Percentiles rank a stretch among this genome's conserved stretches.
Evolutionary conservation across 768 basidiomycete species (phyloP).

Genomic region (Hydnomerulius pinastri): DNA sequence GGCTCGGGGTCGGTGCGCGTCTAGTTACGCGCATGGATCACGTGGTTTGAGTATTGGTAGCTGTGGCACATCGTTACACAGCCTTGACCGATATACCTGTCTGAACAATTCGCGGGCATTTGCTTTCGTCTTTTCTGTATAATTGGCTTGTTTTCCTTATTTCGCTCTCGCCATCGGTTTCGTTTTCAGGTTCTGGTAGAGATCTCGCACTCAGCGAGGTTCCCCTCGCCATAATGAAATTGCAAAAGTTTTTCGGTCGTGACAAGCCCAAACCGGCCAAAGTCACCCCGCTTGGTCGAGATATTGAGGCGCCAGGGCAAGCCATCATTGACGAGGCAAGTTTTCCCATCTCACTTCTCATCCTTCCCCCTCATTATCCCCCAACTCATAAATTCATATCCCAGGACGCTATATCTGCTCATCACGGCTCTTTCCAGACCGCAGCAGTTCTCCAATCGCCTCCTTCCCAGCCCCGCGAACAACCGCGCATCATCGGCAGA

Average conservation of each 20-base stretch:
- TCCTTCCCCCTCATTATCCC: background rate
- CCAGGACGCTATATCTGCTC: slow-evolving; percentile 28
- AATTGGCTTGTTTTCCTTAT: background rate
- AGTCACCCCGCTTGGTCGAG: slow-evolving; percentile 25
- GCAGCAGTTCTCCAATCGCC: slow-evolving; percentile 4
- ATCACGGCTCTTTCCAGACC: slow-evolving; percentile 14
- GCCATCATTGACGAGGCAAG: slow-evolving; percentile 32
- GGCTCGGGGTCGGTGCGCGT: no score
- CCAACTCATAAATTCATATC: background rate
- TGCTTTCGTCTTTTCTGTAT: slow-evolving; percentile 4
- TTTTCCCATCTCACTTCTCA: background rate
- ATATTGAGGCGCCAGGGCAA: slow-evolving; percentile 18
- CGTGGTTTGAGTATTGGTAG: no score
- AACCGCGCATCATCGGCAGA: slow-evolving; percentile 34
- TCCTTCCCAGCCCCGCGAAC: slow-evolving; percentile 3
- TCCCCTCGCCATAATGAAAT: slow-evolving; percentile 46
- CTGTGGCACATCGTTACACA: slow-evolving; percentile 7
- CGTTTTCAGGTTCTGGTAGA: background rate
- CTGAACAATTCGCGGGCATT: background rate
- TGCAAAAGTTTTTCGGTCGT: slow-evolving; percentile 53
- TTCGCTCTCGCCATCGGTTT: background rate
- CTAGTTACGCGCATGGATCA: no score
- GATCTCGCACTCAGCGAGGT: background rate
- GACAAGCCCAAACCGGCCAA: slow-evolving; percentile 46
- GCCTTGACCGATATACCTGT: slow-evolving; percentile 7